These are phyloP conservation scores for Pythium chondricola DNA, from an alignment of 352 stramenopile species.

Conservation along the genomic window DNA sequence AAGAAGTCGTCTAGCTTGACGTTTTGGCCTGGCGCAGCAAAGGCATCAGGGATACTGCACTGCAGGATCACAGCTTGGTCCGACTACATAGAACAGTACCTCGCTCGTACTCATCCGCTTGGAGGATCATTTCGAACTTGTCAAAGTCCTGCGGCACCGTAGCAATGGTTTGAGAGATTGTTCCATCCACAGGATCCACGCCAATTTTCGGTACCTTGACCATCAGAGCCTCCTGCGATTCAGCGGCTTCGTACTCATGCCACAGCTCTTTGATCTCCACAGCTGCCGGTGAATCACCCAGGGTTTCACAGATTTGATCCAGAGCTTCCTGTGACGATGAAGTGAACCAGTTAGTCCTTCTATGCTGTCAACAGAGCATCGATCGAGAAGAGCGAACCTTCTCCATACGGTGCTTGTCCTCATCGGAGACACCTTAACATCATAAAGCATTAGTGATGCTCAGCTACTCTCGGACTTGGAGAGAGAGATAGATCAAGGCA, in stretches of 20 bases:
- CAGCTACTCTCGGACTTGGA: neutral
- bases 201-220: too few relatives aligned
- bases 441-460: neutral
- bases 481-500: neutral
- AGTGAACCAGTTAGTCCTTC: too few relatives aligned
- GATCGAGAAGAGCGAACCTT: too few relatives aligned
- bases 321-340: conserved; percentile 58
- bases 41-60: too few relatives aligned
- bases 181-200: too few relatives aligned
- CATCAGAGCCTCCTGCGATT: conserved; percentile 77
- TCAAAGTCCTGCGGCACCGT: conserved; percentile 76
- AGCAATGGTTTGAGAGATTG: neutral
- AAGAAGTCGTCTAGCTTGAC: conserved; percentile 72
- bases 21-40: conserved; percentile 55
- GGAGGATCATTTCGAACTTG: conserved; percentile 95
- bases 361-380: too few relatives aligned
- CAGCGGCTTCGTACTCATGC: conserved; percentile 84
- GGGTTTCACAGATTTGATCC: conserved; percentile 53
- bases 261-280: conserved; percentile 71
- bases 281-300: conserved; percentile 48
- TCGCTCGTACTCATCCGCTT: conserved; percentile 90
- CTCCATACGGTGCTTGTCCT: conserved; percentile 89
- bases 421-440: conserved; percentile 67
- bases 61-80: too few relatives aligned
- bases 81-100: too few relatives aligned